These are phyloP conservation scores for Boletales sp. DNA, from an alignment of 768 basidiomycete genomes.

Conservation along the genomic window DNA sequence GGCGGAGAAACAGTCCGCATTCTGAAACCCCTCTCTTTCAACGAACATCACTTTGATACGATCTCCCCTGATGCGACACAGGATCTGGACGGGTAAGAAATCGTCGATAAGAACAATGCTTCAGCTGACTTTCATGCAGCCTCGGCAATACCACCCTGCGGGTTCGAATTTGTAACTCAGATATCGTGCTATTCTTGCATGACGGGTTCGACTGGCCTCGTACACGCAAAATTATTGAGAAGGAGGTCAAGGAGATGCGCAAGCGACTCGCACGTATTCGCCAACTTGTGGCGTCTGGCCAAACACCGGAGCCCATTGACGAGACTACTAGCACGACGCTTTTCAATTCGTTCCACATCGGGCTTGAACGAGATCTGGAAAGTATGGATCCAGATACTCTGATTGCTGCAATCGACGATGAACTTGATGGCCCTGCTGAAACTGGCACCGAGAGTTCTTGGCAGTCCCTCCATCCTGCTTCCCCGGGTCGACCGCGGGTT, in stretches of 20 bases:
- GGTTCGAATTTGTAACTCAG: conserved; percentile 55
- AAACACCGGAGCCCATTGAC: conserved; percentile 71
- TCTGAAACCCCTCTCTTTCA: conserved; percentile 58
- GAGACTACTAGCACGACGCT: conserved; percentile 72
- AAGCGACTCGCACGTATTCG: conserved; percentile 82
- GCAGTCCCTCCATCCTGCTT: conserved; percentile 72
- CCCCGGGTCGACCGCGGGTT: conserved; percentile 39
- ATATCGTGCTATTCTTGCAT: conserved; percentile 71
- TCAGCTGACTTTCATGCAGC: conserved; percentile 26
- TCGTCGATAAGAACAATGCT: not conserved
- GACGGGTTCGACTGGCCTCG: conserved; percentile 93
- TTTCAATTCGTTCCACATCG: conserved; percentile 94
- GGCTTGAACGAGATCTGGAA: conserved; percentile 75
- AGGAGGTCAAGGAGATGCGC: conserved; percentile 85
- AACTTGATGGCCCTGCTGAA: conserved; percentile 74
- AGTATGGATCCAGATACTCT: conserved; percentile 71
- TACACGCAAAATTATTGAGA: conserved; percentile 84
- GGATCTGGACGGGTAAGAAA: conserved; percentile 44
- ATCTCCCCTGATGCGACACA: conserved; percentile 53
- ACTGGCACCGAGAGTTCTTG: conserved; percentile 81
- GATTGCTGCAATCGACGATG: conserved; percentile 90
- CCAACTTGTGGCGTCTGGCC: conserved; percentile 88
- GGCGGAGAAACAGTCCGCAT: conserved; percentile 88
- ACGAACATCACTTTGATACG: conserved; percentile 73
- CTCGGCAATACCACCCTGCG: conserved; percentile 46